A percentile compares a stretch with the other conserved stretches of the same genome.
phyloP scores from a whole-genome alignment of 1,284 basidiomycete genomes.

The Sanghuangporus weigelae region DNA sequence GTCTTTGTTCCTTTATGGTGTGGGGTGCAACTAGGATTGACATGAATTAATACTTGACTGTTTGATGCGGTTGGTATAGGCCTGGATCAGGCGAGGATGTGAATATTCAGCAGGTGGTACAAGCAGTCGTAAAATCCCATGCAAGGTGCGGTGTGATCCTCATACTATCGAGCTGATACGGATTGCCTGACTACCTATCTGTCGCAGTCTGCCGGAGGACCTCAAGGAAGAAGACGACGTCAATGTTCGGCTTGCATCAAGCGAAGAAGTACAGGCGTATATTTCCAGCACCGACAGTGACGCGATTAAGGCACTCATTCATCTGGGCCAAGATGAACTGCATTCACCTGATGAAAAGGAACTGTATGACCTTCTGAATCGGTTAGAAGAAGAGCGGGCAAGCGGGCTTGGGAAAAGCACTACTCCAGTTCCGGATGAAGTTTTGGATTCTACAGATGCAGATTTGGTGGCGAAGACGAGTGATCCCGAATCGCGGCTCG shows the following conservation, averaged over 20 bases:
- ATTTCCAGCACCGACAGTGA: conserved; percentile 28
- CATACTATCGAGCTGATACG: background rate
- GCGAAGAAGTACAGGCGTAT: conserved; percentile 28
- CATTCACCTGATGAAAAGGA: conserved; percentile 31
- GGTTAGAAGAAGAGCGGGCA: conserved; percentile 20
- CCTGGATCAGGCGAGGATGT: conserved; percentile 21
- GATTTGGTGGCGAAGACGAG: background rate
- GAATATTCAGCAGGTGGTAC: conserved; percentile 31
- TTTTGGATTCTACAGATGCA: conserved; percentile 1
- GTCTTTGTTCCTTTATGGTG: background rate
- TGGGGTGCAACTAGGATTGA: background rate
- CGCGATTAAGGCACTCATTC: conserved; percentile 31
- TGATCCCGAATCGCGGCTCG: background rate
- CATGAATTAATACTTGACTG: background rate
- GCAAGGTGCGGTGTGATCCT: conserved; percentile 28
- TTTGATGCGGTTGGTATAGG: conserved; percentile 20
- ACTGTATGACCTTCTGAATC: conserved; percentile 28
- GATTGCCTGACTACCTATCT: background rate
- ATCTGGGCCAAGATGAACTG: conserved; percentile 24
- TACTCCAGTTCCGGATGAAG: conserved; percentile 11
- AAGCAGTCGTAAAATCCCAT: conserved; percentile 34
- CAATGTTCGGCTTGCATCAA: conserved; percentile 28
- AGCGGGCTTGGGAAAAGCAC: background rate
- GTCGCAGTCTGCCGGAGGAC: conserved; percentile 2
- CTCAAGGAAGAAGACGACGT: conserved; percentile 22